Base-by-base conservation (phyloP, 208 protist species). In the Trypanosomatidae sp. region DNA sequence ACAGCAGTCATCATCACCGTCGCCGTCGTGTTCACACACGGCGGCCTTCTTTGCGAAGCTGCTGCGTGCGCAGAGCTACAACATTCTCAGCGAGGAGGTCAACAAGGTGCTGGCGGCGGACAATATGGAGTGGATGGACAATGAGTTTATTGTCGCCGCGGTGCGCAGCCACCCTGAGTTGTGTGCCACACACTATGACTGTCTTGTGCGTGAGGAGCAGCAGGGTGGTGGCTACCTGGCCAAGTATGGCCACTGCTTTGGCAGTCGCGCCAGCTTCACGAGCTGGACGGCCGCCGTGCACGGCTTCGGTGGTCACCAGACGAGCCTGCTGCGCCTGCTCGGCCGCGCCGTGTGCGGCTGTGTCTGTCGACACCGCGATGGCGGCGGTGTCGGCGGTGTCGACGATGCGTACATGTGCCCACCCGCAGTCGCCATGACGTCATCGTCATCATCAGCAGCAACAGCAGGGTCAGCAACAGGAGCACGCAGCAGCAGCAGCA, bases 131-230 rank as follows among this genome's bases (percentile, higher is more conserved):
- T 89, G 79, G 75, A 63, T 89, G 61, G 68, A 89, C 42, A 89
- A 89, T 52, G 74, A 85, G 52, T 89, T 89, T 45, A 82, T 82
- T 45, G 79, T 89, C 8, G 74, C 74, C 10, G 56, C 63, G n/a
- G 66, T 89, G 4, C 74, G 74, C 5, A 61, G 53, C 1, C 68
- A 85, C 25, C 51, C 62, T 1, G 48, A 61, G n/a, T 6, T 77
- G 5, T 81, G 71, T 30, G 61, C 71, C 0, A 22, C 8, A 0
- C 79, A 83, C 10, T 69, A 85, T 47, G 48, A 62, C 22, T 46
- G 62, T 22, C 66, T 89, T 6, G 49, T 79, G 11, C 19, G 40
- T 4, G 74, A 85, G 41, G 79, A 85, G 43, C 63, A 67, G 39
- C 49, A 71, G 20, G 79, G 74, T 5, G 70, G 66, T 3, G 75